Conservation (phyloP, 1,284 basidiomycete genomes). For the Trametes sp. region DNA sequence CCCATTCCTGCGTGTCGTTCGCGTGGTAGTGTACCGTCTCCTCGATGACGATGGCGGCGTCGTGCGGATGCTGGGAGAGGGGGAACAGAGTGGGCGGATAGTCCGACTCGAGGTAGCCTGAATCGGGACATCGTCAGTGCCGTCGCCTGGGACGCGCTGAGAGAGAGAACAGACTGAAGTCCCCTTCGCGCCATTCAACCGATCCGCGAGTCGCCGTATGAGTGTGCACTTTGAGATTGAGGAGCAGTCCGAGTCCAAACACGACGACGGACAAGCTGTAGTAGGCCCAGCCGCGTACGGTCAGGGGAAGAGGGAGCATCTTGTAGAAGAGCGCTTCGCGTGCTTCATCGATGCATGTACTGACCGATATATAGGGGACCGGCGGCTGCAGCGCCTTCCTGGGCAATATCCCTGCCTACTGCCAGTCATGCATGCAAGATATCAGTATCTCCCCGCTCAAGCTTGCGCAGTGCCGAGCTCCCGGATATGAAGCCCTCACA, state of each 20-base stretch:
- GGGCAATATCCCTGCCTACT: too few species aligned
- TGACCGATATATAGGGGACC: too few species aligned
- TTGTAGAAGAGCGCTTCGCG: too few species aligned
- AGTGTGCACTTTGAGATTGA: neutral
- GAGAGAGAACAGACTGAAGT: neutral
- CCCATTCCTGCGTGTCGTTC: conserved; percentile 18
- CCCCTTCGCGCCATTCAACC: neutral
- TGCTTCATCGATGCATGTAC: too few species aligned
- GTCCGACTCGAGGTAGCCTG: conserved; percentile 8
- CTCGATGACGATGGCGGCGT: conserved; percentile 10
- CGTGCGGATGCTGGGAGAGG: conserved; percentile 6
- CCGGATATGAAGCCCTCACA: too few species aligned
- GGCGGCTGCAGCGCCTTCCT: too few species aligned
- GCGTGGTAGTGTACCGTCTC: conserved; percentile 15
- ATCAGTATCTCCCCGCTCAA: too few species aligned
- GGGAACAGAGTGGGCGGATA: conserved; percentile 9
- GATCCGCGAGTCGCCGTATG: too few species aligned
- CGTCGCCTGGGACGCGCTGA: neutral
- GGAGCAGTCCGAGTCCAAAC: neutral
- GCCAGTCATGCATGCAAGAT: too few species aligned
- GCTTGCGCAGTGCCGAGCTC: too few species aligned
- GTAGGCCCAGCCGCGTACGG: neutral
- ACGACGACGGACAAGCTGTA: neutral
- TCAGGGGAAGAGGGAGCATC: too few species aligned
- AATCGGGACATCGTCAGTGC: neutral